Percentiles rank a stretch among this genome's conserved stretches.
Conservation (phyloP, 768 basidiomycete species). For the Coprinellus micaceus region DNA sequence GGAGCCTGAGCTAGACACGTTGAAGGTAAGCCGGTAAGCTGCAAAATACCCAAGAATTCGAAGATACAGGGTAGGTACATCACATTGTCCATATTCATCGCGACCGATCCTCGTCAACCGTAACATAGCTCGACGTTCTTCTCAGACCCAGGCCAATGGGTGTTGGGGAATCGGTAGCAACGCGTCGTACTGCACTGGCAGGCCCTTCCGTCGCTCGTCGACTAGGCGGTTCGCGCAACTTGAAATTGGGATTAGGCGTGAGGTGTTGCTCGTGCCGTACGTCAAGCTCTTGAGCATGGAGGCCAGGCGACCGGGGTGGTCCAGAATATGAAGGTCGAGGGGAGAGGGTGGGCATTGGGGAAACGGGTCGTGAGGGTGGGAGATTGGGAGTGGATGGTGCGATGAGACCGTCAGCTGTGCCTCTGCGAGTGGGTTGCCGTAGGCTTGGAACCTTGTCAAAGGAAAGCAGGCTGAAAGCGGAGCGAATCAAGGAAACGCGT, state of each 20-base stretch:
- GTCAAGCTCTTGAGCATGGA: conserved; percentile 32
- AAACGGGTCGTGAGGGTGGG: conserved; percentile 24
- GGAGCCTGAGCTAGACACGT: no score
- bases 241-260: conserved; percentile 29
- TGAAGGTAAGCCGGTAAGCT: no score
- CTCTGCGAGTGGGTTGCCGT: conserved; percentile 35
- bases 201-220: conserved; percentile 13
- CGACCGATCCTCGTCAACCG: conserved; percentile 14
- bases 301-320: conserved; percentile 34
- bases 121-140: conserved; percentile 11
- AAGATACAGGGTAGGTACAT: neutral
- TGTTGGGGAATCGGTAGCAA: conserved; percentile 20
- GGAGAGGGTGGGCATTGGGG: conserved; percentile 29
- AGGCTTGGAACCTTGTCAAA: conserved; percentile 38
- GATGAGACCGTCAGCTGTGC: conserved; percentile 65
- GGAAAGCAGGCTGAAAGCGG: conserved; percentile 51
- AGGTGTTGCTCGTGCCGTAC: conserved; percentile 16
- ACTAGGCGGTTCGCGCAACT: conserved; percentile 41
- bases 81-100: neutral
- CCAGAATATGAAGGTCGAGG: conserved; percentile 29
- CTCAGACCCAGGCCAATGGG: conserved; percentile 24
- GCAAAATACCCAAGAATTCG: no score
- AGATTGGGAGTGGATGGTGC: conserved; percentile 53
- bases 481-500: conserved; percentile 67
- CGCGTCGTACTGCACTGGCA: conserved; percentile 1